phyloP scores from a whole-genome alignment of 371 early-diverging fungal species.

The Umbelopsis sp. region DNA sequence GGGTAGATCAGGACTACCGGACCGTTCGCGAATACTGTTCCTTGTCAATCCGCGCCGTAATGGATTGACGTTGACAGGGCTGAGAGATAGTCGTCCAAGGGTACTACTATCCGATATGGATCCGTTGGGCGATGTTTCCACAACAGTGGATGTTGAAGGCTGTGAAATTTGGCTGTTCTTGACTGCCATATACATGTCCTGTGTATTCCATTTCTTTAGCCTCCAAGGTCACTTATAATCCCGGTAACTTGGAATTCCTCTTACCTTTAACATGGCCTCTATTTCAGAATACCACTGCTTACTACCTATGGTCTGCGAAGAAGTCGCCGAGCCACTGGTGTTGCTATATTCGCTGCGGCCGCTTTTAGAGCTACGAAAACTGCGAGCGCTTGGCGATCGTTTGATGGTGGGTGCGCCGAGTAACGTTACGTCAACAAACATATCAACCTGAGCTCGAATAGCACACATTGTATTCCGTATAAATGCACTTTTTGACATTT shows the following conservation, averaged over 20 bases:
- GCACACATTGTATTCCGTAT: slow-evolving; percentile 53
- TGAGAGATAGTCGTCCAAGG: not conserved
- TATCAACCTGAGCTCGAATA: slow-evolving; percentile 35
- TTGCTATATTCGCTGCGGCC: not conserved
- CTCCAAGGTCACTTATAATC: not conserved
- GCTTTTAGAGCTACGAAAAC: not conserved
- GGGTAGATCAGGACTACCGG: not conserved
- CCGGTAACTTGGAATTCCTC: not conserved
- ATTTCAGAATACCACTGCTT: not conserved
- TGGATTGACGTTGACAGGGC: not conserved
- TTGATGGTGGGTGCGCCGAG: not conserved
- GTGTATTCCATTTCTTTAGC: not conserved
- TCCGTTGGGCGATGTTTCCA: not conserved
- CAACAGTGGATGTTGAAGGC: not conserved
- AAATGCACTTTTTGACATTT: slow-evolving; percentile 58
- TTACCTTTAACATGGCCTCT: not conserved
- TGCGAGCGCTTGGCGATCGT: not conserved
- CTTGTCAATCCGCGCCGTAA: slow-evolving; percentile 28
- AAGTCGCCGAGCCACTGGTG: not conserved
- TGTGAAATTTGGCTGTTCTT: not conserved
- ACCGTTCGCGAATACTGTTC: slow-evolving; percentile 20
- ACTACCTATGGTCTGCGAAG: not conserved
- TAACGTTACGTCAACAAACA: not conserved
- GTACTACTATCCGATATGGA: not conserved
- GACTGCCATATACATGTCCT: not conserved